Evolutionary conservation across 2,329 filamentous ascomycete species (phyloP), one percentile per base, ranked within the genome.

Genomic region (Colletotrichum magnum): DNA sequence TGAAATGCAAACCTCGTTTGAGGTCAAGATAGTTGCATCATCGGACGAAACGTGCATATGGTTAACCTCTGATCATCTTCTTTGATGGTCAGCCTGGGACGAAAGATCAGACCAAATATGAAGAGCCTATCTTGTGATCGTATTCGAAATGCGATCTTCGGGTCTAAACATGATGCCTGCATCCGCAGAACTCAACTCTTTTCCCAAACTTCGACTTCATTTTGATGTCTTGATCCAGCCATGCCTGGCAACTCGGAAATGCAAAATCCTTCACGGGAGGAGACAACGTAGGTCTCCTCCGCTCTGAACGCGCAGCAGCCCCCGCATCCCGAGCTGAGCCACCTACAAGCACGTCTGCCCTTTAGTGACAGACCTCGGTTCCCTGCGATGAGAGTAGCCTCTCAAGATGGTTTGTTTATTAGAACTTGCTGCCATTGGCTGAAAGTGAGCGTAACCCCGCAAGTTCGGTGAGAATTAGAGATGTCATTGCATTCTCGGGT

Each of bases 241-340:
- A 48, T 9, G 18, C n/a, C 16, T 48, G 45, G 45, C 45, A 21
- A 36, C 26, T 50, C 45, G 43, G 43, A 59, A 48, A 7, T 10
- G 7, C 4, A 36, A 6, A 36, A 10, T 36, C 32, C 32, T 36
- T 36, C 32, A 36, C 10, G 7, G 32, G 32, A 36, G 32, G 9
- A 36, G 10, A 36, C 7, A 10, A 36, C 32, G 7, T 10, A 48
- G 9, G n/a, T 48, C 45, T 24, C 18, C n/a, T 48, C 18, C 16
- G 57, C 57, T 36, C 28, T 32, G 28, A 43, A 59, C 43, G 56
- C 56, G 41, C 43, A 59, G 43, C 24, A 26, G 45, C 57, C 57
- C 57, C 57, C 57, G 57, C 57, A 59, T 59, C 43, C 57, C 57
- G 57, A 59, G 10, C 43, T 36, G 57, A 50, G 57, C 43, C 57